Evolutionary conservation across 805 yeast species (phyloP).

Genomic region (Metschnikowia anglica): DNA sequence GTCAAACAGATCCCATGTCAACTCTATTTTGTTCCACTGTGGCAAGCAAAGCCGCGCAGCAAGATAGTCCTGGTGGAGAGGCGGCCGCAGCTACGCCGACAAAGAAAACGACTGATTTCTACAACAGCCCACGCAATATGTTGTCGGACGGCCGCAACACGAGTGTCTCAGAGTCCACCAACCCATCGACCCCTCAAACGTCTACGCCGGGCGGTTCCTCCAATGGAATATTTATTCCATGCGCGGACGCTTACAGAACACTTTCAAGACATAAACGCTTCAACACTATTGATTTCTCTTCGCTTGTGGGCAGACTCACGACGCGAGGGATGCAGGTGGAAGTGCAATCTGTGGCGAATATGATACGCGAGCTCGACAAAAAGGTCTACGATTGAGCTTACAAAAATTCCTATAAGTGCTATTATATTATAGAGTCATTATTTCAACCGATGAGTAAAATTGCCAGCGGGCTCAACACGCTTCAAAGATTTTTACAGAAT

Average conservation of each 20-base stretch:
- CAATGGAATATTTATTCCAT: slow-evolving; percentile 67
- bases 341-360: slow-evolving; percentile 85
- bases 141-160: background rate
- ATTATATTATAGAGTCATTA: too few relatives aligned
- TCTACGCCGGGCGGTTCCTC: slow-evolving; percentile 22
- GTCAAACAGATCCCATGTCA: slow-evolving; percentile 84
- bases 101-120: slow-evolving; percentile 8
- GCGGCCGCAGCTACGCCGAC: slow-evolving; percentile 1
- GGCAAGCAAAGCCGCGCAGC: slow-evolving; percentile 49
- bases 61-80: slow-evolving; percentile 11
- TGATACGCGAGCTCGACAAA: slow-evolving; percentile 76
- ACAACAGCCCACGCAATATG: slow-evolving; percentile 4
- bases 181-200: slow-evolving; percentile 22
- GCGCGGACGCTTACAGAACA: slow-evolving; percentile 87
- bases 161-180: slow-evolving; percentile 6
- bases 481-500: too few relatives aligned
- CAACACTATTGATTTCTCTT: slow-evolving; percentile 67
- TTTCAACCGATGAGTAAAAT: too few relatives aligned
- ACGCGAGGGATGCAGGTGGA: slow-evolving; percentile 89
- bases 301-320: slow-evolving; percentile 69
- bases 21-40: slow-evolving; percentile 86
- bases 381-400: slow-evolving; percentile 50
- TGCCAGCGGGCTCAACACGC: too few relatives aligned
- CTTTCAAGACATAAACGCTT: slow-evolving; percentile 79
- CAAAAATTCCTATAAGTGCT: too few relatives aligned